Evolutionary conservation across 371 early-diverging fungal species (phyloP).

Genomic region (Fennellomyces sp.): DNA sequence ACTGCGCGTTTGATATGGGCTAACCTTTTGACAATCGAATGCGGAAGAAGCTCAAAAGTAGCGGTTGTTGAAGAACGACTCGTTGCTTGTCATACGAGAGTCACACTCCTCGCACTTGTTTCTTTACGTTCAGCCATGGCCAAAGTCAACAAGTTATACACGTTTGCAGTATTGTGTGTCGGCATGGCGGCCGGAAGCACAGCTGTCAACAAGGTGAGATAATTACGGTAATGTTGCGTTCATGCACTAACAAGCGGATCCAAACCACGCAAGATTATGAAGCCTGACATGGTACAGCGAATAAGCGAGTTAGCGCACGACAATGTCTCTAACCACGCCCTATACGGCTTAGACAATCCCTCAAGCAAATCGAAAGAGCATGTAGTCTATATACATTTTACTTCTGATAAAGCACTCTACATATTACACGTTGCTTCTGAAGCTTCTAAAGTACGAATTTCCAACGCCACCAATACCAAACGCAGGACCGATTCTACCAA

Average conservation of each 20-base stretch:
- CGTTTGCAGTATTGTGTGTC: constrained; percentile 38
- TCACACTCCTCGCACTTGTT: not conserved
- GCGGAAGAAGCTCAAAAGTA: no score
- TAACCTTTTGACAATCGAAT: no score
- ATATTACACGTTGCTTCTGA: constrained; percentile 1
- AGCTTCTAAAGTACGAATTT: constrained; percentile 39
- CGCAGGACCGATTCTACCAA: constrained; percentile 71
- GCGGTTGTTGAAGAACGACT: no score
- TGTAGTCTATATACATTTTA: not conserved
- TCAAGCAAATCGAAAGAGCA: no score
- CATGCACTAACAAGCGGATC: no score
- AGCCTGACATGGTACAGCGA: constrained; percentile 15
- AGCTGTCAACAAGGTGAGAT: constrained; percentile 41
- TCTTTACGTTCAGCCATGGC: constrained; percentile 29
- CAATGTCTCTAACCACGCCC: no score
- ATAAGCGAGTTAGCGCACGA: not conserved
- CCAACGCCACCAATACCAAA: constrained; percentile 74
- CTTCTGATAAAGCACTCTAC: no score
- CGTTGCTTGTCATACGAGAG: no score
- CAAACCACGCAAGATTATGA: constrained; percentile 24
- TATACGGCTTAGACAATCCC: no score
- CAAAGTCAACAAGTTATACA: constrained; percentile 40
- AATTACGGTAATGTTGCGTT: not conserved
- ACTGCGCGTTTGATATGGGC: no score
- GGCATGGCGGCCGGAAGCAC: constrained; percentile 56